Percentiles rank a stretch among this genome's conserved stretches.
Evolutionary conservation across 352 stramenopile species (phyloP).

Genomic region (Peronospora belbahrii): DNA sequence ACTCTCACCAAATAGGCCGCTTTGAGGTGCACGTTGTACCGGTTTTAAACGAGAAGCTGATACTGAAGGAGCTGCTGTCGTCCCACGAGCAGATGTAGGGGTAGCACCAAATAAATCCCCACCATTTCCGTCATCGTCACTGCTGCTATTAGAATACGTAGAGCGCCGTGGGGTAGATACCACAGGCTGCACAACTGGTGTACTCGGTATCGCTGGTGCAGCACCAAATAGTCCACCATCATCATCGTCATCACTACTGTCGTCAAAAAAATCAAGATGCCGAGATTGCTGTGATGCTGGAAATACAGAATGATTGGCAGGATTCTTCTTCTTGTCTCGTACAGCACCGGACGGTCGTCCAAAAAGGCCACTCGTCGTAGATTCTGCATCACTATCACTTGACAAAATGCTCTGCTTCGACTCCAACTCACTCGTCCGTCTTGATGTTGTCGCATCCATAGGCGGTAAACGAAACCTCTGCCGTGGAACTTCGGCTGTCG

Average conservation of each 20-base stretch:
- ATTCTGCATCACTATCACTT: slow-evolving; percentile 39
- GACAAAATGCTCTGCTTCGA: slow-evolving; percentile 22
- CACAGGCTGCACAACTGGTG: slow-evolving; percentile 1
- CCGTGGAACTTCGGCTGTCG: slow-evolving; percentile 5
- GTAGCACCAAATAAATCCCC: slow-evolving; percentile 45
- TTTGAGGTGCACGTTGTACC: slow-evolving; percentile 26
- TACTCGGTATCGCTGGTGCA: slow-evolving; percentile 19
- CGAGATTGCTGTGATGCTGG: slow-evolving; percentile 18
- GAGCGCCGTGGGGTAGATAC: slow-evolving; percentile 2
- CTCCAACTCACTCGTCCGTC: slow-evolving; percentile 10
- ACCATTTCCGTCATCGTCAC: slow-evolving; percentile 38
- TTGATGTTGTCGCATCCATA: slow-evolving; percentile 9
- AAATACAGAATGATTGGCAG: slow-evolving; percentile 12
- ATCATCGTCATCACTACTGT: slow-evolving; percentile 46
- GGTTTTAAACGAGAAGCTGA: slow-evolving; percentile 2
- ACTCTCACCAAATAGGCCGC: slow-evolving; percentile 46
- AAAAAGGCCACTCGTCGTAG: slow-evolving; percentile 32
- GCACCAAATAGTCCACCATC: slow-evolving; percentile 46
- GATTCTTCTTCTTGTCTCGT: slow-evolving; percentile 13
- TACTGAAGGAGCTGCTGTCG: slow-evolving; percentile 1
- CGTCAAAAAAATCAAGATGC: slow-evolving; percentile 38
- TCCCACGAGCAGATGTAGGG: slow-evolving; percentile 14
- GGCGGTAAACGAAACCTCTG: slow-evolving; percentile 27
- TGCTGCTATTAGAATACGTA: slow-evolving; percentile 32
- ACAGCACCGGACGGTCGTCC: slow-evolving; percentile 16